Evolutionary conservation across 2,329 filamentous ascomycete species (phyloP).

Genomic region (Fonsecaea pedrosoi): DNA sequence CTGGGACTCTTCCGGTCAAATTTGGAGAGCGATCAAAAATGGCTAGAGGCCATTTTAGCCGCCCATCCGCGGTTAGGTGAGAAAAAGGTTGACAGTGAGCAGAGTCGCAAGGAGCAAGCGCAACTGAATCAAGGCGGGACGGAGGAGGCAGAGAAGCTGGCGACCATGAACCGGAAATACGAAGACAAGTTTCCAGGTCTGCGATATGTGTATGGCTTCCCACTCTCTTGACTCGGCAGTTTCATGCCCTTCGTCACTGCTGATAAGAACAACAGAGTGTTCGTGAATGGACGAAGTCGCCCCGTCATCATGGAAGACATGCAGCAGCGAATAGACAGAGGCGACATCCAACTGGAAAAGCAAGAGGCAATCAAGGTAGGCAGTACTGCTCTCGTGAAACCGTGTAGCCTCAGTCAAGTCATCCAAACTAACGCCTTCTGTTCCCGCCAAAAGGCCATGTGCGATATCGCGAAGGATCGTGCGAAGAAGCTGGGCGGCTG

Average conservation of each 20-base stretch:
- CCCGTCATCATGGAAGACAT: conserved; percentile 82
- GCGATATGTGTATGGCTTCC: conserved; percentile 71
- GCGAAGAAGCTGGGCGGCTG: conserved; percentile 64
- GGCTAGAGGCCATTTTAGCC: conserved; percentile 74
- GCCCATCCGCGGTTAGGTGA: conserved; percentile 85
- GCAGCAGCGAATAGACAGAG: conserved; percentile 72
- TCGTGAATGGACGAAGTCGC: conserved; percentile 81
- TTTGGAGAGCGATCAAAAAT: conserved; percentile 58
- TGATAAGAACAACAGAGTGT: conserved; percentile 62
- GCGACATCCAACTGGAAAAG: conserved; percentile 71
- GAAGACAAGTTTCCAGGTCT: conserved; percentile 81
- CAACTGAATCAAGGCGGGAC: conserved; percentile 65
- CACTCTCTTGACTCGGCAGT: not conserved
- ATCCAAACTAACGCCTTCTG: conserved; percentile 2
- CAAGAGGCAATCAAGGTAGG: conserved; percentile 75
- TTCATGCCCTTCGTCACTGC: not conserved
- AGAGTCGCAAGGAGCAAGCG: conserved; percentile 82
- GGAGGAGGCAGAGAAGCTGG: conserved; percentile 63
- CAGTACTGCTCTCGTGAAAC: conserved; percentile 3
- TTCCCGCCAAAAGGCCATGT: conserved; percentile 72
- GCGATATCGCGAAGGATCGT: conserved; percentile 83
- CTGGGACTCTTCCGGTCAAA: conserved; percentile 62
- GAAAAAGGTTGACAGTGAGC: conserved; percentile 79
- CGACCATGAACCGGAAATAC: conserved; percentile 74
- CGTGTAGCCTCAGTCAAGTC: not conserved